Evolutionary conservation across 2,329 filamentous ascomycete species (phyloP), one percentile per base, ranked within the genome.

Genomic region (Clonostachys sp.): DNA sequence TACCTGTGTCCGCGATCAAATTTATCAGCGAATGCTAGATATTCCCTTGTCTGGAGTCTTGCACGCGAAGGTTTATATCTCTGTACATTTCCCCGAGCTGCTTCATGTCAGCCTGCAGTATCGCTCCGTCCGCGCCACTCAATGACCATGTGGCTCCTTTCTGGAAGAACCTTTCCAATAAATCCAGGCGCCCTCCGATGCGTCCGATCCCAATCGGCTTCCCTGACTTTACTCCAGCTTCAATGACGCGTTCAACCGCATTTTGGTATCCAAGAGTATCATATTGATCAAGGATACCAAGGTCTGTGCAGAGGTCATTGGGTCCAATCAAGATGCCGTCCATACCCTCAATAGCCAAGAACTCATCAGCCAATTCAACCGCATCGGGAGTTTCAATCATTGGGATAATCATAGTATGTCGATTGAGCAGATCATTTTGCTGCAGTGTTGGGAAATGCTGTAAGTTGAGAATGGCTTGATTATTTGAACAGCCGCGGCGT

Each of bases 161-260:
- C 36, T 48, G 44, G 40, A 56, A 62, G 36, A 60, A 61, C 55
- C 61, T 71, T 63, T 58, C 56, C 0, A 74, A 56, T 5, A 73
- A 57, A 49, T 74, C 70, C 34, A 70, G 54, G 9, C 68, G 57
- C 1, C 61, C 57, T 18, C 65, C 61, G 16, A 73, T 60, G 2
- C 70, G 70, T 12, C 67, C 70, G 36, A 71, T 58, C 7, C 69
- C 69, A 6, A 71, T 53, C 42, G 55, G 63, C 56, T 71, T 71
- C n/a, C 68, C 58, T 12, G 56, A 56, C 56, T 63, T 69, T 9
- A 61, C 58, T 24, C 65, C 65, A 2, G 69, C 70, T 5, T 53
- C 52, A n/a, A 68, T 64, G 5, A 61, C 62, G 63, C 66, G 35
- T 61, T 51, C 5, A 65, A 47, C 1, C 54, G 51, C 5, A 36